Conservation (phyloP, 345 rosid species). For the Pseudoturritis turrita region DNA sequence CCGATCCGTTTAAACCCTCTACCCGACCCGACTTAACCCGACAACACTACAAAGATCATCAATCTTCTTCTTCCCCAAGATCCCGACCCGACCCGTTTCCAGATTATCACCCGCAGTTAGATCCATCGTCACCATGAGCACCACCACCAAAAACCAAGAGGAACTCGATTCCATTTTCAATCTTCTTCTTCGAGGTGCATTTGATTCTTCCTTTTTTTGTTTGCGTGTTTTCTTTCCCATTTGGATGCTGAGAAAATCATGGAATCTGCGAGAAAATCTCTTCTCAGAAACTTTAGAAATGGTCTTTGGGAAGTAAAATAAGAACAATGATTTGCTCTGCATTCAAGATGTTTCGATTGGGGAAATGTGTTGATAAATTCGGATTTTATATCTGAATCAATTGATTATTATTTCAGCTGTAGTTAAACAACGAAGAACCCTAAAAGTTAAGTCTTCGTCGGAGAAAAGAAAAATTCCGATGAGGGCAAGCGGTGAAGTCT, state of each 20-base stretch:
- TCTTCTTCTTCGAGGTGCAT: slow-evolving; percentile 26
- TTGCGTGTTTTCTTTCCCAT: too few relatives aligned
- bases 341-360: too few relatives aligned
- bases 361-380: too few relatives aligned
- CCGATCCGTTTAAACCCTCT: too few relatives aligned
- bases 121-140: slow-evolving; percentile 26
- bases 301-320: too few relatives aligned
- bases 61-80: slow-evolving; percentile 17
- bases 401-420: not conserved
- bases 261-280: not conserved
- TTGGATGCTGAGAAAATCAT: not conserved
- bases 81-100: slow-evolving; percentile 28
- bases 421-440: not conserved
- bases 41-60: slow-evolving; percentile 10
- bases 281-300: not conserved
- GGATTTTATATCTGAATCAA: too few relatives aligned
- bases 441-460: slow-evolving; percentile 2
- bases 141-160: slow-evolving; percentile 25
- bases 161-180: slow-evolving; percentile 53
- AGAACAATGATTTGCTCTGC: too few relatives aligned
- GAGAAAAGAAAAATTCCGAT: not conserved
- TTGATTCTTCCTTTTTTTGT: not conserved
- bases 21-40: too few relatives aligned
- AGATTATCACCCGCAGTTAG: too few relatives aligned
- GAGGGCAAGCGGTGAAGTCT: too few relatives aligned